phyloP scores from a whole-genome alignment of 306 rosid genomes.

The Gastrolobium bilobum region DNA sequence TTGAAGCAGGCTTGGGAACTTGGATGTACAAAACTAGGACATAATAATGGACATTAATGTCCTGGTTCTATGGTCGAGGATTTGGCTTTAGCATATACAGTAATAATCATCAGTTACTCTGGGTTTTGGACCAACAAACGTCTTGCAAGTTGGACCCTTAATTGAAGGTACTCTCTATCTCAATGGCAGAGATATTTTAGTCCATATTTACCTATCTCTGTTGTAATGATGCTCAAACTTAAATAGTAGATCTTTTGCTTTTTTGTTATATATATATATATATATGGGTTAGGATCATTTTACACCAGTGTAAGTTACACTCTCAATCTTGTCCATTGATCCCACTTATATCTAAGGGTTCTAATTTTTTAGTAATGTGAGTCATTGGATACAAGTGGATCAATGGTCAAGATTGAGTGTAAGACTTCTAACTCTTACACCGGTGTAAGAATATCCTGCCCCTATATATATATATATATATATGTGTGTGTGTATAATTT shows the following conservation, averaged over 20 bases:
- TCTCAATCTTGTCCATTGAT: no score
- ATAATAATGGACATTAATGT: slow-evolving; percentile 1
- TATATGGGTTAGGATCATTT: no score
- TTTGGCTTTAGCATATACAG: slow-evolving; percentile 44
- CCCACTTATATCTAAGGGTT: no score
- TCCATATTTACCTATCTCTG: slow-evolving; percentile 39
- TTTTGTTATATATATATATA: neutral
- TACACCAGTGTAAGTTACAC: no score
- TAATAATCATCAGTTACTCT: slow-evolving; percentile 40
- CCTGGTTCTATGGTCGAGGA: slow-evolving; percentile 47
- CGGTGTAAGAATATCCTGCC: no score
- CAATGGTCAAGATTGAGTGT: no score
- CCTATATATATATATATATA: no score
- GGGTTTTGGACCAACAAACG: slow-evolving; percentile 63
- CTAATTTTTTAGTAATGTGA: no score
- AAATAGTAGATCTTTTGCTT: neutral
- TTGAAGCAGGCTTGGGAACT: slow-evolving; percentile 52
- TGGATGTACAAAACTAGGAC: slow-evolving; percentile 46
- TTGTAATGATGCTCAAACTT: slow-evolving; percentile 42
- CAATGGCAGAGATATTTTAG: slow-evolving; percentile 21
- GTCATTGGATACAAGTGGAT: no score
- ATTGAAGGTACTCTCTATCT: slow-evolving; percentile 38
- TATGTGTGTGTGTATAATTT: no score
- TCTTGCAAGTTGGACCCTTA: slow-evolving; percentile 51
- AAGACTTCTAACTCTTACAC: no score